Evolutionary conservation across 306 rosid species (phyloP).

Genomic region (Clitoria ternatea): DNA sequence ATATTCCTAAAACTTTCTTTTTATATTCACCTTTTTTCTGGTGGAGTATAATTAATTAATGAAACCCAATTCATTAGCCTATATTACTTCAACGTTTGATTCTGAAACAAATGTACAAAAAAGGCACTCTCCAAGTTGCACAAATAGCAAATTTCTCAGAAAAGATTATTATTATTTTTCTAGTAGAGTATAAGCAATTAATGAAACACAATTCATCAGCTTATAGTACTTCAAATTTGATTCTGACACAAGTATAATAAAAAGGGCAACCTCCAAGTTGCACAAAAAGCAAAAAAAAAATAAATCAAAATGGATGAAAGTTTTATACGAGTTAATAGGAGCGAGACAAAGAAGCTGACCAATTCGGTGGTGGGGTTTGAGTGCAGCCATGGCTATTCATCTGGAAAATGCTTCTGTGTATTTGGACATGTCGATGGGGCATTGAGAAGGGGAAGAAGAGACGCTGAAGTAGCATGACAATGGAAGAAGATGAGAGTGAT

Average conservation of each 20-base stretch:
- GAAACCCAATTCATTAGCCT: too few relatives aligned
- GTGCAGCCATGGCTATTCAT: constrained; percentile 90
- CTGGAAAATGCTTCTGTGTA: constrained; percentile 64
- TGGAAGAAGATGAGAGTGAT: constrained; percentile 23
- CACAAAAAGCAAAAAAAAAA: not conserved
- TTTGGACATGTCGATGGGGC: constrained; percentile 42
- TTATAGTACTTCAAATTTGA: not conserved
- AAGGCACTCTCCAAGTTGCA: too few relatives aligned
- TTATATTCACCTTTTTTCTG: too few relatives aligned
- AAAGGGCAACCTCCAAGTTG: constrained; percentile 8
- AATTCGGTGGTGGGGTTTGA: constrained; percentile 75
- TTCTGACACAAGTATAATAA: not conserved
- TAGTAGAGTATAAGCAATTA: too few relatives aligned
- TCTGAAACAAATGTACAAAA: too few relatives aligned
- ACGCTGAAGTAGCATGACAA: constrained; percentile 28
- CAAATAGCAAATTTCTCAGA: too few relatives aligned
- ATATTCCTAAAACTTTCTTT: too few relatives aligned
- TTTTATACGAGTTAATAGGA: not conserved
- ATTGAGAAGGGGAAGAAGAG: constrained; percentile 35
- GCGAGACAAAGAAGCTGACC: constrained; percentile 38
- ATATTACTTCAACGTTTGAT: too few relatives aligned
- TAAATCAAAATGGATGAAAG: too few relatives aligned
- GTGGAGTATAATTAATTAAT: too few relatives aligned
- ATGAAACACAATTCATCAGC: not conserved
- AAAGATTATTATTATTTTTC: too few relatives aligned